These are phyloP conservation scores for Cerioporus squamosus DNA, from an alignment of 1,284 basidiomycete genomes.

Conservation along the genomic window DNA sequence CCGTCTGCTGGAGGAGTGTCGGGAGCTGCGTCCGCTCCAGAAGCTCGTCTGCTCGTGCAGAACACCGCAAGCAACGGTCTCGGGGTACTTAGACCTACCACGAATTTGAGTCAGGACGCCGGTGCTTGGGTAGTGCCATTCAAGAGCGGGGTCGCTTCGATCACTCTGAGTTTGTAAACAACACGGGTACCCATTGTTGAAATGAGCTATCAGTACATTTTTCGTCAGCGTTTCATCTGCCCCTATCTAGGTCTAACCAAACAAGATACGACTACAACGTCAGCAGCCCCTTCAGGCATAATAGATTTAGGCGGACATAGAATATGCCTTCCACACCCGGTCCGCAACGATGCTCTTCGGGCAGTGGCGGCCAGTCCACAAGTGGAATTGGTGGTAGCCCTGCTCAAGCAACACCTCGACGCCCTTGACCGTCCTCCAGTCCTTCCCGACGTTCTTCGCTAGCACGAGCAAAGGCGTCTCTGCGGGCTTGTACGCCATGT, in stretches of 20 bases:
- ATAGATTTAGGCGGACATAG: background rate
- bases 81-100: slow-evolving; percentile 44
- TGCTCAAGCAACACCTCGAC: slow-evolving; percentile 88
- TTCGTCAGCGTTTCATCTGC: background rate
- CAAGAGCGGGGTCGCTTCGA: slow-evolving; percentile 27
- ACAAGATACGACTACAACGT: too few relatives aligned
- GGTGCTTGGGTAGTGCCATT: slow-evolving; percentile 56
- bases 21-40: slow-evolving; percentile 49
- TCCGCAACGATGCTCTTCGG: slow-evolving; percentile 52
- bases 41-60: slow-evolving; percentile 50
- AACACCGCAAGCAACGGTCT: slow-evolving; percentile 48
- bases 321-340: slow-evolving; percentile 55
- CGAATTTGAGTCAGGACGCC: slow-evolving; percentile 43
- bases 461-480: slow-evolving; percentile 69
- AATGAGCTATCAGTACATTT: background rate
- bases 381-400: slow-evolving; percentile 82
- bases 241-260: too few relatives aligned
- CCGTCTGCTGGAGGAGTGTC: slow-evolving; percentile 43
- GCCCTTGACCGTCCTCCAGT: slow-evolving; percentile 81
- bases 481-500: slow-evolving; percentile 92
- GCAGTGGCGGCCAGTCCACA: slow-evolving; percentile 76
- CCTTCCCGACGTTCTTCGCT: slow-evolving; percentile 48
- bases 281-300: too few relatives aligned
- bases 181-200: too few relatives aligned
- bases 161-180: slow-evolving; percentile 25